These are phyloP conservation scores for Pyrus hybrid DNA, from an alignment of 331 rosid genomes.

Conservation along the genomic window DNA sequence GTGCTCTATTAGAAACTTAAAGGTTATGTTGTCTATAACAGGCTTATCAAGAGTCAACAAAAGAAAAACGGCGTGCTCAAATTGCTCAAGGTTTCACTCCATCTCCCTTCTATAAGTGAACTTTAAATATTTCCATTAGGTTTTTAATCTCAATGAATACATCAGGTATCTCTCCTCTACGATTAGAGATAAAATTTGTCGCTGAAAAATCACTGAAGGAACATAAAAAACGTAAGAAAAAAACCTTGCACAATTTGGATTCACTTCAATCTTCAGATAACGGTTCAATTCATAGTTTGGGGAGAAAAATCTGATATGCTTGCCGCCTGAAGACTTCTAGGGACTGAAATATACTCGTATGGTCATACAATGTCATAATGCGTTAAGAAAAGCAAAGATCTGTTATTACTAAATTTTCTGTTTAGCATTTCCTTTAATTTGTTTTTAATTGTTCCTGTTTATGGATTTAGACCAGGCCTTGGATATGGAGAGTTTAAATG, in stretches of 20 bases:
- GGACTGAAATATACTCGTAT: background rate
- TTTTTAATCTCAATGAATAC: background rate
- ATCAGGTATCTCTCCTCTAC: background rate
- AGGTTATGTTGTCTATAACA: slow-evolving; percentile 23
- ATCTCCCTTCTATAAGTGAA: background rate
- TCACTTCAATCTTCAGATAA: background rate
- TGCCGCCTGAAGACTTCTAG: background rate
- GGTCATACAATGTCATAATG: background rate
- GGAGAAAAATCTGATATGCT: background rate
- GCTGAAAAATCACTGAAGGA: background rate
- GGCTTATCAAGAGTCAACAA: slow-evolving; percentile 97
- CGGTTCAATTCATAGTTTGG: background rate
- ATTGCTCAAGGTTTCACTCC: slow-evolving; percentile 78
- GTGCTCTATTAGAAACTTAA: background rate
- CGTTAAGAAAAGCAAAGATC: background rate
- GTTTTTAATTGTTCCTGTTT: no score
- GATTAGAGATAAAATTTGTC: background rate
- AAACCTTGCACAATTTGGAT: background rate
- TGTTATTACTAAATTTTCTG: no score
- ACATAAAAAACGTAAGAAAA: background rate
- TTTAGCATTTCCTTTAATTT: background rate
- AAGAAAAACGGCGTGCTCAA: slow-evolving; percentile 86
- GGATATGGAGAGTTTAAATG: background rate
- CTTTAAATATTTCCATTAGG: background rate
- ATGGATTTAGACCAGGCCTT: background rate